Evolutionary conservation across 192 early-diverging fungal genomes (phyloP), one percentile per base, ranked within the genome.

Genomic region (Phlyctochytrium bullatum): DNA sequence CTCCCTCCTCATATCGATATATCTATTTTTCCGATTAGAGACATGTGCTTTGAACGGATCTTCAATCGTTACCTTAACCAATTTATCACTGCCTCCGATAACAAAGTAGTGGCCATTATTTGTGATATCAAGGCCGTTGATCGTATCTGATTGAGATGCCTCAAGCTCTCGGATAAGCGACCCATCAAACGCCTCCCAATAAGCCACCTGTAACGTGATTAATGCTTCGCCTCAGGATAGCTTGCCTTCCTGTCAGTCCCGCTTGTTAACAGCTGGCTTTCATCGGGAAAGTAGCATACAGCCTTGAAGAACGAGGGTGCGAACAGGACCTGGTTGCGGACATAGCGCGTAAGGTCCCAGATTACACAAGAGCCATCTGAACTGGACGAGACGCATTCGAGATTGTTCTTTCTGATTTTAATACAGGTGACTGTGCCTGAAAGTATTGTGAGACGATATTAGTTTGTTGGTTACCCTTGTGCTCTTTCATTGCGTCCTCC

Each of bases 181-280:
- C 1, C 84, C 84, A 61, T 86, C 84, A 67, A 77, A 86, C 0
- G 84, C 79, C 67, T 86, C 84, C 84, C 84, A 86, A 52, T 86
- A 86, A 0, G 80, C 82, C 23, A 86, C 84, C 80, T 81, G 34
- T 27, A 17, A 36, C 16, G 3, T 29, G 6, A 34, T 0, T 16
- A 51, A 1, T n/a, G 32, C 16, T 23, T 50, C 20, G 16, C 30
- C 36, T 59, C 10, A 70, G 62, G 24, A 23, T 17, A 63, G 23
- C 61, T 25, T 59, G 83, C 81, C 69, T 86, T 86, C n/a, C 84
- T 65, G 63, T 86, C 84, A 1, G 84, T 86, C 20, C 84, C 84
- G 32, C 70, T 74, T 10, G 84, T 86, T 24, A 86, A 64, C 34
- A 86, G 40, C 69, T 86, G 84, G 47, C 69, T 75, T 52, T 86